Percentiles rank a stretch among this genome's conserved stretches.
Evolutionary conservation across 2,329 filamentous ascomycete species (phyloP).

Genomic region (Laburnicola sp.): DNA sequence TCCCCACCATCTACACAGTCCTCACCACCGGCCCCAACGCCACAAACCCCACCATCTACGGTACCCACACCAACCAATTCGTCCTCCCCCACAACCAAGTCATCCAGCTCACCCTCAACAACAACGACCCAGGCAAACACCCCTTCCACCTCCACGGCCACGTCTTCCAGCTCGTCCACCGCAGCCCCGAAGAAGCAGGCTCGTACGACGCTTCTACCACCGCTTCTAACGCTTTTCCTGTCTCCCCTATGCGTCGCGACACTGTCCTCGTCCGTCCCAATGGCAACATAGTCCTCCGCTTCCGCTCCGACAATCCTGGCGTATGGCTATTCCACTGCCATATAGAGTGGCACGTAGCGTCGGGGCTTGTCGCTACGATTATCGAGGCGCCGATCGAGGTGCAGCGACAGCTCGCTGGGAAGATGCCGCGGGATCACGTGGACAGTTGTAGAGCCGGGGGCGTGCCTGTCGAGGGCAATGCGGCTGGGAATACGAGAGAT

Average conservation of each 20-base stretch:
- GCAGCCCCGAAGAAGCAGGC: slow-evolving; percentile 40
- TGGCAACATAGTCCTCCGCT: slow-evolving; percentile 59
- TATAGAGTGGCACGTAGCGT: slow-evolving; percentile 47
- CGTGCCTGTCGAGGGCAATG: slow-evolving; percentile 66
- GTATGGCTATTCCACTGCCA: slow-evolving; percentile 43
- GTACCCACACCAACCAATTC: slow-evolving; percentile 59
- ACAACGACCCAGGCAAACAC: slow-evolving; percentile 67
- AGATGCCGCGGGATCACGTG: slow-evolving; percentile 65
- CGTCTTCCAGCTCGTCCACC: slow-evolving; percentile 42
- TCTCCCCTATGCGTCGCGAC: slow-evolving; percentile 55
- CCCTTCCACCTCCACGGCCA: slow-evolving; percentile 71
- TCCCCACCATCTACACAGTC: slow-evolving; percentile 78
- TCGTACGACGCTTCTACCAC: slow-evolving; percentile 54
- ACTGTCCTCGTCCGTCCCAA: slow-evolving; percentile 58
- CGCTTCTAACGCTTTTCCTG: slow-evolving; percentile 16
- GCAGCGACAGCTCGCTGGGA: slow-evolving; percentile 57
- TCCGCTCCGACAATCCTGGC: slow-evolving; percentile 55
- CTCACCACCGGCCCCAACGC: slow-evolving; percentile 61
- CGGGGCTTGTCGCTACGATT: slow-evolving; percentile 56
- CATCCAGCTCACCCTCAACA: slow-evolving; percentile 79
- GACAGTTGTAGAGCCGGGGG: slow-evolving; percentile 60
- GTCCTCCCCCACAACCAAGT: slow-evolving; percentile 68
- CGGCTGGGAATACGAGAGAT: slow-evolving; percentile 69
- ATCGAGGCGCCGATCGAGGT: slow-evolving; percentile 59
- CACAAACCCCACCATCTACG: slow-evolving; percentile 51